A percentile compares a stretch with the other conserved stretches of the same genome.
Conservation (phyloP, 768 basidiomycete genomes). For the Pholiota microspora region DNA sequence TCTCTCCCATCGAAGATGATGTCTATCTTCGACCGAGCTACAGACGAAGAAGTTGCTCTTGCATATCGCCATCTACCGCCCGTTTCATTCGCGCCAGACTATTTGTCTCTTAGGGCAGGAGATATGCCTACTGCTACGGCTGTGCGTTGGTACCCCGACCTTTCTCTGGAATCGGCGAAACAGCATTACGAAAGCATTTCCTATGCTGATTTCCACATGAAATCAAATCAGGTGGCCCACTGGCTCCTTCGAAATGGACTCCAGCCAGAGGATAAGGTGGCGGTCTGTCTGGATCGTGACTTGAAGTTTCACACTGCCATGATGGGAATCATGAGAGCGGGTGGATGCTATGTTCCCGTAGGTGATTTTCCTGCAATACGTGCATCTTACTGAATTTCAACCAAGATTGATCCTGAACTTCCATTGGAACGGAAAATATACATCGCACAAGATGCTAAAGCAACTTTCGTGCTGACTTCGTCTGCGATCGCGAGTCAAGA, state of each 20-base stretch:
- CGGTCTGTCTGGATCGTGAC: slow-evolving; percentile 43
- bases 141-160: slow-evolving; percentile 29
- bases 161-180: slow-evolving; percentile 18
- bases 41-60: slow-evolving; percentile 19
- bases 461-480: slow-evolving; percentile 39
- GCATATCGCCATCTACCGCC: slow-evolving; percentile 22
- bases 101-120: slow-evolving; percentile 23
- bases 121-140: slow-evolving; percentile 23
- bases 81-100: slow-evolving; percentile 28
- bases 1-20: slow-evolving; percentile 20
- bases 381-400: neutral
- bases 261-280: slow-evolving; percentile 37
- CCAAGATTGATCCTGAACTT: slow-evolving; percentile 50
- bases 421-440: slow-evolving; percentile 43
- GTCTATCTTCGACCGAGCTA: slow-evolving; percentile 24
- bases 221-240: slow-evolving; percentile 39
- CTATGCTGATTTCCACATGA: slow-evolving; percentile 33
- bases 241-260: slow-evolving; percentile 38
- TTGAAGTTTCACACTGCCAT: slow-evolving; percentile 39
- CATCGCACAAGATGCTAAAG: slow-evolving; percentile 40
- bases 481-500: slow-evolving; percentile 15
- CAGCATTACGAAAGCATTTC: slow-evolving; percentile 26
- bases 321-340: slow-evolving; percentile 44
- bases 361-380: slow-evolving; percentile 9
- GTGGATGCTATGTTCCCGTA: slow-evolving; percentile 53